Conservation (phyloP, 2,329 filamentous ascomycete genomes). For the Aspergillus uvarum region DNA sequence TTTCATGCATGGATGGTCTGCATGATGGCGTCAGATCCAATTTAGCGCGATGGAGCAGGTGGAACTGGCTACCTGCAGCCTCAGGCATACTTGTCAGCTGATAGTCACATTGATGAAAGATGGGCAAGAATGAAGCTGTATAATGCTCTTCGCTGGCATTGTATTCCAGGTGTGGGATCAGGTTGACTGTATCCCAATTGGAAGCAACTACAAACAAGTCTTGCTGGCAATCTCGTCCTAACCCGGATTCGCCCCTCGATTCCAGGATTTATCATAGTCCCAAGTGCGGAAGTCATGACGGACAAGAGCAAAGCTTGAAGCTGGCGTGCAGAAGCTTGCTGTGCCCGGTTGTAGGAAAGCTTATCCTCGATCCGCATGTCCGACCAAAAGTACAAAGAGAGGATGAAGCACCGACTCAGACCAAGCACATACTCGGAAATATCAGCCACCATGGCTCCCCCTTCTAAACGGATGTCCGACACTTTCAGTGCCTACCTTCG, state of each 20-base stretch:
- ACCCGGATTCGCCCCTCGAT: no score
- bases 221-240: no score
- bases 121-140: no score
- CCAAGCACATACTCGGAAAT: no score
- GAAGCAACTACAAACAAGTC: no score
- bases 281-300: background rate
- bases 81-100: background rate
- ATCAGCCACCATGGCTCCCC: background rate
- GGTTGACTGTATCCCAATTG: no score
- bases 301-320: background rate
- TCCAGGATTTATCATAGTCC: no score
- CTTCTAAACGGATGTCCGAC: background rate
- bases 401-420: no score
- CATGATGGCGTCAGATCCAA: background rate
- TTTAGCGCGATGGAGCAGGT: background rate
- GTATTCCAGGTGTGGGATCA: no score
- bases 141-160: no score
- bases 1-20: background rate
- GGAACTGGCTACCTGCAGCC: background rate
- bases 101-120: no score
- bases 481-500: background rate
- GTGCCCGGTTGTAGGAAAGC: background rate
- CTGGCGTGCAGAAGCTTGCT: background rate
- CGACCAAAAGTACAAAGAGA: background rate
- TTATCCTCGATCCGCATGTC: background rate